phyloP scores from a whole-genome alignment of 2,329 filamentous ascomycete genomes.

The Penicillium aurantiogriseum region DNA sequence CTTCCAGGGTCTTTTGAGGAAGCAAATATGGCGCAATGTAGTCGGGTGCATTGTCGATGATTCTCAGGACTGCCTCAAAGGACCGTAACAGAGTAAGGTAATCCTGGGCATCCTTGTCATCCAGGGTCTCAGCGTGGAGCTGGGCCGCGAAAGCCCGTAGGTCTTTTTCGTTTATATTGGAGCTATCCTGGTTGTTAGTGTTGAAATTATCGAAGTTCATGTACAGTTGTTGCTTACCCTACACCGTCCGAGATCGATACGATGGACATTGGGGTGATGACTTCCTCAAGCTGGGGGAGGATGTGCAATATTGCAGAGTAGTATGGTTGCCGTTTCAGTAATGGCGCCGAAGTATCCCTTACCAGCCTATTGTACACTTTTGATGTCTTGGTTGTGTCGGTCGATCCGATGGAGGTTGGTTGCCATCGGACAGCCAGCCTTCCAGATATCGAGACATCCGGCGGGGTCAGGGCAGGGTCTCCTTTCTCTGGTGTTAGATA shows the following conservation, averaged over 20 bases:
- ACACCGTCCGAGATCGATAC: background rate
- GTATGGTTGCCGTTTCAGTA: too few species aligned
- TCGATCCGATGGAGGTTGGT: background rate
- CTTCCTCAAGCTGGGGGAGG: background rate
- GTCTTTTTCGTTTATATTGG: background rate
- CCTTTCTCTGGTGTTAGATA: too few species aligned
- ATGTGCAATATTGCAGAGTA: background rate
- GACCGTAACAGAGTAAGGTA: slow-evolving; percentile 31
- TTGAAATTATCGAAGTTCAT: background rate
- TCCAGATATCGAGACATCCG: background rate
- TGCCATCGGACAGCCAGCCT: background rate
- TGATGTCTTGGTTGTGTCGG: background rate
- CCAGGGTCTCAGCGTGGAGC: background rate
- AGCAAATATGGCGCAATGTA: slow-evolving; percentile 38
- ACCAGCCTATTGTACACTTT: too few species aligned
- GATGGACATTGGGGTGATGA: background rate
- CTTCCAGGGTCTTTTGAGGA: slow-evolving; percentile 27
- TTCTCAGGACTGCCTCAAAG: slow-evolving; percentile 22
- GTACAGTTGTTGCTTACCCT: background rate
- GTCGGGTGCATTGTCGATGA: slow-evolving; percentile 33
- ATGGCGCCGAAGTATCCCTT: accelerated
- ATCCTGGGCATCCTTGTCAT: slow-evolving; percentile 5
- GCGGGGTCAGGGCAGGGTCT: accelerated
- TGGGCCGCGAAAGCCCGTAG: background rate
- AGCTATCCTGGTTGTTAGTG: background rate